Evolutionary conservation across 441 rosid species (phyloP), one percentile per base, ranked within the genome.

Genomic region (Capsella rubella): DNA sequence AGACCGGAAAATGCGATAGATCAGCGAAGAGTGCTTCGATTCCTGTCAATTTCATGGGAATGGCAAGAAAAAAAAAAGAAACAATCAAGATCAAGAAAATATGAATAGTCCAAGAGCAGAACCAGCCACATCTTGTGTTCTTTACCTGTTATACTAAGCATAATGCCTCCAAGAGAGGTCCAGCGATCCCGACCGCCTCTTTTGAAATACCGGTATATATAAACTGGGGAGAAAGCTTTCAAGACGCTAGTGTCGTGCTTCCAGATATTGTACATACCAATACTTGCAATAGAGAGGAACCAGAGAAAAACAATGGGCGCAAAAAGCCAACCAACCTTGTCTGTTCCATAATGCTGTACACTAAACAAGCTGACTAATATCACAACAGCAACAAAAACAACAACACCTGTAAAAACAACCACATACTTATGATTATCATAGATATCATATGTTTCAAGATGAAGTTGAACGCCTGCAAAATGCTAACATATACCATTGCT

Each of bases 21-120:
- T 95, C 99, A 8, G 99, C 99, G 42, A 92, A 95, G 77, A 95
- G 96, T 10, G 99, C 99, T 81, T 95, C 97, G 0, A 94, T 95
- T 65, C 99, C 99, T 94, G 87, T 34, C 78, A 31, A 27, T 73
- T 64, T 34, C 40, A n/a, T n/a, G 8, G 5, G 3, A 54, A 64
- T 13, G 12, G 2, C 18, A 55, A 43, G 25, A 18, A 42, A 15
- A n/a, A 37, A 16, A 45, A 37, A 45, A 25, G 25, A 14, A 42
- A 2, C 10, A 8, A 42, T 40, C 39, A 70, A 35, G 21, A 62
- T 39, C 28, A 12, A 52, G 66, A 55, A 47, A 39, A 37, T 21
- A 18, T 14, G 28, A 16, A 31, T 14, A 32, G 45, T 21, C 8
- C 6, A 62, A 53, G 8, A 64, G 25, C 18, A 61, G 32, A 61